Percentiles rank a stretch among this genome's conserved stretches.
phyloP scores from a whole-genome alignment of 495 filamentous ascomycete species.

The Baudoinia panamericana region DNA sequence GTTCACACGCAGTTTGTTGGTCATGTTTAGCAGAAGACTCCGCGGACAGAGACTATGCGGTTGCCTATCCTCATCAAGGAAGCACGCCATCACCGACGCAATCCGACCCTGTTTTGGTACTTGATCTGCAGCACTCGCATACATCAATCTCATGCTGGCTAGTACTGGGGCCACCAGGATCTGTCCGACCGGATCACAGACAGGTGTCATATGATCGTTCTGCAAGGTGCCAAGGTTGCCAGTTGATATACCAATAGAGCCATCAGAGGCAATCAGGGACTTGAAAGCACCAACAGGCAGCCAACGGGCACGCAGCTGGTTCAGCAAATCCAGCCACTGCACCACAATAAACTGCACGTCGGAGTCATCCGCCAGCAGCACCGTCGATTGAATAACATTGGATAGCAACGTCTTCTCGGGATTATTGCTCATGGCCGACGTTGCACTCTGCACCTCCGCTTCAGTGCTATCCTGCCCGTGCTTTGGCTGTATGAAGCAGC shows the following conservation, averaged over 20 bases:
- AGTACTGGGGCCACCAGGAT: constrained; percentile 29
- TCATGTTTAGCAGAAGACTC: constrained; percentile 25
- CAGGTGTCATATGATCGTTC: constrained; percentile 27
- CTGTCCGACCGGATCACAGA: constrained; percentile 46
- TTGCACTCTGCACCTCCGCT: no score
- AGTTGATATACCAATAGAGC: constrained; percentile 24
- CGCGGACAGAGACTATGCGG: constrained; percentile 41
- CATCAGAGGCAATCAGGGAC: constrained; percentile 39
- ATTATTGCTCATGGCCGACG: no score
- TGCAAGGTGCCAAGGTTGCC: constrained; percentile 30
- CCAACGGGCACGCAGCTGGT: constrained; percentile 51
- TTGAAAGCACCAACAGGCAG: constrained; percentile 55
- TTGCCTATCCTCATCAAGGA: constrained; percentile 44
- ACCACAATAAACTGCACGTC: constrained; percentile 49
- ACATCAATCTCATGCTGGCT: constrained; percentile 22
- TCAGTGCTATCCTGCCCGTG: no score
- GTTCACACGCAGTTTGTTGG: constrained; percentile 23
- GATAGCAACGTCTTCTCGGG: background rate
- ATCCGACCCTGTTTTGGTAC: constrained; percentile 20
- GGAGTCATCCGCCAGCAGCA: constrained; percentile 14
- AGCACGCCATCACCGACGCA: constrained; percentile 32
- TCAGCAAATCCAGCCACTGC: constrained; percentile 71
- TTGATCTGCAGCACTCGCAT: no score
- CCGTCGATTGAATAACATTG: background rate
- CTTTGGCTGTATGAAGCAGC: no score